These are phyloP conservation scores for Hylodesmum podocarpum DNA, from an alignment of 306 rosid genomes.

Conservation along the genomic window DNA sequence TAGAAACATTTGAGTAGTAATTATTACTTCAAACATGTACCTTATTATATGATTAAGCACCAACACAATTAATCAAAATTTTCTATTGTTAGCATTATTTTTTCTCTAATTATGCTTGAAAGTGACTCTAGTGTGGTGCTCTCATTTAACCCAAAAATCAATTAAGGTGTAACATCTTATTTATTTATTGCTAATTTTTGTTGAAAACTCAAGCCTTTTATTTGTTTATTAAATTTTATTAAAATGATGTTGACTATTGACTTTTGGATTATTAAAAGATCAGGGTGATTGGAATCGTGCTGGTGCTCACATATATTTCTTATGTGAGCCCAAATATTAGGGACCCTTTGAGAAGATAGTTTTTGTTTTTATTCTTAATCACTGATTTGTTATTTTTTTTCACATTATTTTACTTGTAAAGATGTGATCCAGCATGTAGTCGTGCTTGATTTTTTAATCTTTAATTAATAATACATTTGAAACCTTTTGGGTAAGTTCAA, in stretches of 20 bases:
- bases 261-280: background rate
- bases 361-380: background rate
- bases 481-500: no score
- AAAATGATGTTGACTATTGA: background rate
- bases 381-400: no score
- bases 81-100: constrained; percentile 1
- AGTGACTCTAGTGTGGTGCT: constrained; percentile 48
- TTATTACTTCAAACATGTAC: background rate
- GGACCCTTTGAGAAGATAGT: background rate
- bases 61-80: background rate
- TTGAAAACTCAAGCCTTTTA: no score
- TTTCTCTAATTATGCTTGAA: constrained; percentile 25
- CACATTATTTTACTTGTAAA: no score
- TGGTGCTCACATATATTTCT: constrained; percentile 98
- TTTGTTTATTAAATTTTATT: no score
- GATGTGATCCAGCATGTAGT: no score
- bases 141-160: constrained; percentile 91
- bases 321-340: no score
- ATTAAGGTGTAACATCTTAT: constrained; percentile 56
- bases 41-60: constrained; percentile 9
- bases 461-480: no score
- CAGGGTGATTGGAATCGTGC: constrained; percentile 99
- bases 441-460: no score
- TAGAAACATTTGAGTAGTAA: background rate
- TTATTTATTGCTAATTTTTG: no score